Evolutionary conservation across 1,139 yeast genomes (phyloP).

Genomic region (Blastobotrys capitulatus): DNA sequence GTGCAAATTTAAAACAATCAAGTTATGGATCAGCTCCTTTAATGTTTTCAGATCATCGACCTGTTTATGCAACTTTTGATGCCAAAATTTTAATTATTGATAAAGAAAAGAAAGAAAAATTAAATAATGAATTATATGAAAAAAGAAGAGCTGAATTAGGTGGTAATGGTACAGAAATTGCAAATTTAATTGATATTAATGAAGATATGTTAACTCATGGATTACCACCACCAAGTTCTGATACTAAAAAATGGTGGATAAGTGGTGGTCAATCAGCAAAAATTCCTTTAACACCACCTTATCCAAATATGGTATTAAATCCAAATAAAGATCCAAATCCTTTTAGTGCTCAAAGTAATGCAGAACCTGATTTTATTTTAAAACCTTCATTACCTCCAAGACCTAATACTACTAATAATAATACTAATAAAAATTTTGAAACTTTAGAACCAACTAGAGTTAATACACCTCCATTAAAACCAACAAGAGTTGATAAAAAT

Average conservation of each 20-base stretch:
- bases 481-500: background rate
- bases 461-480: background rate
- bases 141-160: constrained; percentile 36
- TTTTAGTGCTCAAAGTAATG: constrained; percentile 35
- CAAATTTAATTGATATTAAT: constrained; percentile 31
- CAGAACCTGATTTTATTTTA: constrained; percentile 25
- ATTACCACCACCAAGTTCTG: constrained; percentile 87
- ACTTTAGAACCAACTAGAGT: background rate
- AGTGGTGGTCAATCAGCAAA: constrained; percentile 72
- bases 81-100: constrained; percentile 68
- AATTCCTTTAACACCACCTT: constrained; percentile 42
- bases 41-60: constrained; percentile 86
- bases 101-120: constrained; percentile 50
- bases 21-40: constrained; percentile 60
- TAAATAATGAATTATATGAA: constrained; percentile 57
- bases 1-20: constrained; percentile 54
- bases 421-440: no score
- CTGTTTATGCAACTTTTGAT: constrained; percentile 74
- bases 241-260: constrained; percentile 85
- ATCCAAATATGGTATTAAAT: constrained; percentile 47
- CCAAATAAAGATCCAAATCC: constrained; percentile 70
- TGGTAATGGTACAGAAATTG: constrained; percentile 30
- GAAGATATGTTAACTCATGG: constrained; percentile 36
- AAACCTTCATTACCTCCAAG: constrained; percentile 24
- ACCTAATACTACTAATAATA: constrained; percentile 12